Percentiles rank a stretch among this genome's conserved stretches.
phyloP scores from a whole-genome alignment of 306 rosid genomes.

The Ochetophila trinervis region DNA sequence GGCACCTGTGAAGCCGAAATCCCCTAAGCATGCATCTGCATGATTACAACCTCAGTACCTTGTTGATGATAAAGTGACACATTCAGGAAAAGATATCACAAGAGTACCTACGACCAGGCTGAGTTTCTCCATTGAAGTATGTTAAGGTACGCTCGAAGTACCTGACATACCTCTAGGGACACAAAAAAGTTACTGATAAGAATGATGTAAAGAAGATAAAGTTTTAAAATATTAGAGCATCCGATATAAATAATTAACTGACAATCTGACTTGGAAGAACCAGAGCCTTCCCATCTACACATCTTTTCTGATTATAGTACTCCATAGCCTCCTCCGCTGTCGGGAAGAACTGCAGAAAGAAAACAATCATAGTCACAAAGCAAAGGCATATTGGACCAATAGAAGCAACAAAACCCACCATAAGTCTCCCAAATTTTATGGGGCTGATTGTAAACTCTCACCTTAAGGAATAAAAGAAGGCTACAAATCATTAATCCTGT shows the following conservation, averaged over 20 bases:
- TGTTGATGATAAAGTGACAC: constrained; percentile 12
- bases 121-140: constrained; percentile 65
- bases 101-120: constrained; percentile 67
- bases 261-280: constrained; percentile 95
- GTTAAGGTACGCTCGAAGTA: constrained; percentile 67
- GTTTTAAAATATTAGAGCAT: constrained; percentile 14
- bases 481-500: constrained; percentile 95
- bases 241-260: constrained; percentile 32
- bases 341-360: constrained; percentile 69
- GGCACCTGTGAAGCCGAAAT: constrained; percentile 87
- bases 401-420: not conserved
- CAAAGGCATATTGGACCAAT: constrained; percentile 15
- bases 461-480: constrained; percentile 90
- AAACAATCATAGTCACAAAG: constrained; percentile 9
- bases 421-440: constrained; percentile 12
- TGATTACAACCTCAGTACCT: constrained; percentile 25
- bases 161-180: constrained; percentile 77
- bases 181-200: constrained; percentile 30
- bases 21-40: constrained; percentile 93
- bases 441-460: constrained; percentile 27
- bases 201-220: constrained; percentile 22
- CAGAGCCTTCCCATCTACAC: constrained; percentile 86
- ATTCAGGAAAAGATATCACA: constrained; percentile 13
- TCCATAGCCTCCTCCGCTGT: constrained; percentile 77
- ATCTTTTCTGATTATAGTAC: constrained; percentile 85